Evolutionary conservation across 305 asterid species (phyloP).

Genomic region (Plantago coronopus): DNA sequence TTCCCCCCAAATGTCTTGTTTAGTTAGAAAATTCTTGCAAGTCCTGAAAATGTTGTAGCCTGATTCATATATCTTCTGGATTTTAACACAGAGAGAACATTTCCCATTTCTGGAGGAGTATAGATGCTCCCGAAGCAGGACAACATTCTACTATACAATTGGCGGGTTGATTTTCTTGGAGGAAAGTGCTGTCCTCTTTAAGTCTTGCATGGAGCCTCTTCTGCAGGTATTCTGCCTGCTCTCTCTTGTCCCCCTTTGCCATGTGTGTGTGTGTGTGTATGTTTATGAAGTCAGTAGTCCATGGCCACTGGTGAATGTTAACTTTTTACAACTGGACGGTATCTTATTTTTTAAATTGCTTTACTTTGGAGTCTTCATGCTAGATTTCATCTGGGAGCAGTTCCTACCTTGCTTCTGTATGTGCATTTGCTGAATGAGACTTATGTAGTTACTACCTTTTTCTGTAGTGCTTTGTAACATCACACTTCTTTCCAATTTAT

Average conservation of each 20-base stretch:
- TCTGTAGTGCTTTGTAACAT: neutral
- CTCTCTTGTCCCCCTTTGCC: conserved; percentile 10
- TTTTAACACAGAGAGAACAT: conserved; percentile 65
- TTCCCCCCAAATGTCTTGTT: conserved; percentile 10
- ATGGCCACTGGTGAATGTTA: too few relatives aligned
- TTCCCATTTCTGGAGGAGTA: conserved; percentile 89
- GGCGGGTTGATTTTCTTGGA: conserved; percentile 91
- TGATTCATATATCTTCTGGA: conserved; percentile 20
- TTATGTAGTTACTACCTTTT: neutral
- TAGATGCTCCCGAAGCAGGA: conserved; percentile 87
- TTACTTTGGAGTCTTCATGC: neutral
- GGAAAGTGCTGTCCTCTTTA: conserved; percentile 75
- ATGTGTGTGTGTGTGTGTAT: neutral
- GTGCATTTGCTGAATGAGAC: neutral
- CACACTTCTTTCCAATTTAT: neutral
- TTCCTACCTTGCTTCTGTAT: neutral
- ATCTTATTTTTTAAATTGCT: neutral
- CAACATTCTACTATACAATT: conserved; percentile 83
- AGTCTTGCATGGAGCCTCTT: conserved; percentile 91
- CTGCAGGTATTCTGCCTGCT: conserved; percentile 50
- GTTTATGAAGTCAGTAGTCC: neutral
- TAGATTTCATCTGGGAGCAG: too few relatives aligned
- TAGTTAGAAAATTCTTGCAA: conserved; percentile 16
- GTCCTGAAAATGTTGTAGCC: conserved; percentile 15
- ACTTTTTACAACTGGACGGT: neutral